phyloP scores from a whole-genome alignment of 2,329 filamentous ascomycete species.

The Metarhizium humberi region DNA sequence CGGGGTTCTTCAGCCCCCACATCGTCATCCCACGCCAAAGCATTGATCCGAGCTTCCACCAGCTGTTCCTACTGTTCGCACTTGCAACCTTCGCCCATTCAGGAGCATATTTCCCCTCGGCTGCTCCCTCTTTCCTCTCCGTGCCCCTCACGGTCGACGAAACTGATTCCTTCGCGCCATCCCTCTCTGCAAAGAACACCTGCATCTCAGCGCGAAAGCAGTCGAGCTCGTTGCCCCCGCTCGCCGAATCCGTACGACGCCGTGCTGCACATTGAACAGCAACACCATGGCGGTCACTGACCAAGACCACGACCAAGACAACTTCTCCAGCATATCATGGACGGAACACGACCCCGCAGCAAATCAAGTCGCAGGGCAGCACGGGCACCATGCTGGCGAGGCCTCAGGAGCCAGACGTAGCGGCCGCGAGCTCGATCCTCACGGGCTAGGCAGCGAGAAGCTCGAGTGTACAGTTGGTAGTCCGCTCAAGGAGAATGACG shows the following conservation, averaged over 20 bases:
- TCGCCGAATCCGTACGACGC: not conserved
- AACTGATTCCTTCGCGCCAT: not conserved
- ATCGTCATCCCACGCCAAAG: not conserved
- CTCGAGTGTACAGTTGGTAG: slow-evolving; percentile 76
- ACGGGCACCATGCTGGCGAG: slow-evolving; percentile 28
- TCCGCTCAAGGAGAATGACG: slow-evolving; percentile 90
- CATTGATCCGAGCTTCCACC: not conserved
- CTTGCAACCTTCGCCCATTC: not conserved
- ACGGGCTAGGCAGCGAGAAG: slow-evolving; percentile 59
- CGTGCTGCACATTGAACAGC: not conserved
- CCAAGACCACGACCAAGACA: slow-evolving; percentile 51
- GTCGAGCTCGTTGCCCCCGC: not conserved
- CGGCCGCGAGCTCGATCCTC: slow-evolving; percentile 46
- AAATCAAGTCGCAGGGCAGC: slow-evolving; percentile 16
- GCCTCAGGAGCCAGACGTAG: slow-evolving; percentile 24
- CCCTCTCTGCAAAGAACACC: not conserved
- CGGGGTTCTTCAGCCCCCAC: not conserved
- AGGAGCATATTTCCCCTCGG: not conserved
- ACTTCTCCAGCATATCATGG: slow-evolving; percentile 79
- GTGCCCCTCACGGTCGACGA: not conserved
- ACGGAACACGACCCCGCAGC: slow-evolving; percentile 45
- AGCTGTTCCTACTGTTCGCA: not conserved
- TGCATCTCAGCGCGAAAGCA: not conserved
- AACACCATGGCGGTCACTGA: slow-evolving; percentile 33
- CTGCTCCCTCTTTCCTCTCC: not conserved